A percentile compares a stretch with the other conserved stretches of the same genome.
Conservation (phyloP, 805 yeast genomes). For the Zygoascus ofunaensis region DNA sequence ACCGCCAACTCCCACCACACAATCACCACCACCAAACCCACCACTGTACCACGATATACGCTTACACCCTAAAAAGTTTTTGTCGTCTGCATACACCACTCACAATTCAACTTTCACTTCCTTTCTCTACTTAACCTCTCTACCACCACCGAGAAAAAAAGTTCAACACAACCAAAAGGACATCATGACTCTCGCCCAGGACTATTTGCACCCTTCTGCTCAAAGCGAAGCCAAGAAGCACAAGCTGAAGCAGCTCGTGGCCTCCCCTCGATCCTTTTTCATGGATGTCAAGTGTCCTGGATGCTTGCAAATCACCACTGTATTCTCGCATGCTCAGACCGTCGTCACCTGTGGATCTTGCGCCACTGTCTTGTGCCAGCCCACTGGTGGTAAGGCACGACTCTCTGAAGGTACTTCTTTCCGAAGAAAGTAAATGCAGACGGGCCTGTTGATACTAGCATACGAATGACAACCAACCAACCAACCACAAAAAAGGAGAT, state of each 20-base stretch:
- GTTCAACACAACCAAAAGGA: background rate
- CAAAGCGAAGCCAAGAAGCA: conserved; percentile 94
- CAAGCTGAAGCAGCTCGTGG: conserved; percentile 96
- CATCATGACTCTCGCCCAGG: conserved; percentile 88
- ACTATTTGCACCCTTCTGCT: conserved; percentile 95
- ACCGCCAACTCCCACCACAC: background rate
- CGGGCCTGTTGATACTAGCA: background rate
- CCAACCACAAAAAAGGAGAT: background rate
- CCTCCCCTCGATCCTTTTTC: conserved; percentile 97
- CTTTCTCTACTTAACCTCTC: background rate
- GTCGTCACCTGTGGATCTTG: conserved; percentile 99
- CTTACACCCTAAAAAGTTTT: background rate
- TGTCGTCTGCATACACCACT: background rate
- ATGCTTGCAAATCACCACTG: conserved; percentile 97
- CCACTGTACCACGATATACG: background rate
- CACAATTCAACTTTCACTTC: conserved; percentile 2
- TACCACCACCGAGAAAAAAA: conserved; percentile 1
- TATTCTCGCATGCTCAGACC: conserved; percentile 99
- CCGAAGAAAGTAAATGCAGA: conserved; percentile 89
- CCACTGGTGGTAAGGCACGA: conserved; percentile 99
- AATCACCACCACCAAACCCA: background rate
- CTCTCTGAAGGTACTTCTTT: conserved; percentile 99
- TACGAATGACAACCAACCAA: background rate
- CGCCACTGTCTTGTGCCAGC: conserved; percentile 96
- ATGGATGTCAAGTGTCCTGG: conserved; percentile 99